A percentile compares a stretch with the other conserved stretches of the same genome.
These are phyloP conservation scores for Cytidiella melzeri DNA, from an alignment of 768 basidiomycete genomes.

Conservation along the genomic window DNA sequence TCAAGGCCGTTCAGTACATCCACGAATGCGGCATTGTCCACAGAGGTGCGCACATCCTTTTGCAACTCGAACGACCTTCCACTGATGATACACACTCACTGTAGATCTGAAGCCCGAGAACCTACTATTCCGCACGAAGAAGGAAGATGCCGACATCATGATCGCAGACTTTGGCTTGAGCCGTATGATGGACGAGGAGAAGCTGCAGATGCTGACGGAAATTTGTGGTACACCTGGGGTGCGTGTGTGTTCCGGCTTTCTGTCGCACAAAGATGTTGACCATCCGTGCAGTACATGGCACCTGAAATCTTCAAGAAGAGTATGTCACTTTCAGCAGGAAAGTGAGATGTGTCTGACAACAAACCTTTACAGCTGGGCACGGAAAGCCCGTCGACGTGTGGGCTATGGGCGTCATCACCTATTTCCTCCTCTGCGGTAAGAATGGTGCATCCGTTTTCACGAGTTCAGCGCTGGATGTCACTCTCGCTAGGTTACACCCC, in stretches of 20 bases:
- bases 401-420: slow-evolving; percentile 99
- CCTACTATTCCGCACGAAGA: slow-evolving; percentile 84
- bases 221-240: slow-evolving; percentile 93
- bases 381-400: slow-evolving; percentile 92
- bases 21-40: slow-evolving; percentile 93
- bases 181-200: slow-evolving; percentile 86
- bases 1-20: slow-evolving; percentile 84
- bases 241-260: slow-evolving; percentile 19
- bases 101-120: slow-evolving; percentile 97
- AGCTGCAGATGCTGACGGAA: slow-evolving; percentile 83
- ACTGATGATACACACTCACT: background rate
- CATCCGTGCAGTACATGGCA: slow-evolving; percentile 67
- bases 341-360: slow-evolving; percentile 1
- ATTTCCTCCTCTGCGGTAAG: slow-evolving; percentile 81
- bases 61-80: background rate
- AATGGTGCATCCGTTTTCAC: too few species aligned
- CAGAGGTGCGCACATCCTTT: slow-evolving; percentile 44
- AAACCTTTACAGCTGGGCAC: slow-evolving; percentile 60
- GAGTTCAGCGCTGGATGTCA: background rate
- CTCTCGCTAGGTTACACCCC: slow-evolving; percentile 77
- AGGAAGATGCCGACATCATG: slow-evolving; percentile 92
- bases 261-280: background rate
- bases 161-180: slow-evolving; percentile 95
- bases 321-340: slow-evolving; percentile 29
- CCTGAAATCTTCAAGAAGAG: slow-evolving; percentile 94